Evolutionary conservation across 2,329 filamentous ascomycete species (phyloP).

Genomic region (Pseudogymnoascus sp.): DNA sequence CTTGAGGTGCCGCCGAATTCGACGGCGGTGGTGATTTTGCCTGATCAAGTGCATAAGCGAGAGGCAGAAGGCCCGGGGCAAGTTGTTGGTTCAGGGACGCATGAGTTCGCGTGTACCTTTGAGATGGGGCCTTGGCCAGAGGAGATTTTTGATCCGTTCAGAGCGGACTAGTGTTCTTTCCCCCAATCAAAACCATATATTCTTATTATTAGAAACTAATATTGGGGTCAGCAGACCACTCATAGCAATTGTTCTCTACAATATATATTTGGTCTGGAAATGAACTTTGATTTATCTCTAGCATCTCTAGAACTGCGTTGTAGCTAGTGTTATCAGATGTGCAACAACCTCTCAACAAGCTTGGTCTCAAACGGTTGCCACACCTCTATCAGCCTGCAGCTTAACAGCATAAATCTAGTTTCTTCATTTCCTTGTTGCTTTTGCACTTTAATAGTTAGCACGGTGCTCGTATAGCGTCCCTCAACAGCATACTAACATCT

Average conservation of each 20-base stretch:
- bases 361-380: neutral
- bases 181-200: too few relatives aligned
- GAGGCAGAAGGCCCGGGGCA: neutral
- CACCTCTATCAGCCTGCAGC: neutral
- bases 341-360: neutral
- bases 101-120: slow-evolving; percentile 10
- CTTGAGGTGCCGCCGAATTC: slow-evolving; percentile 20
- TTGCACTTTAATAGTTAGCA: neutral
- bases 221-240: too few relatives aligned
- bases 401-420: neutral
- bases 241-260: too few relatives aligned
- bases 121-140: slow-evolving; percentile 3
- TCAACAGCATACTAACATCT: neutral
- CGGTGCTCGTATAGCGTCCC: too few relatives aligned
- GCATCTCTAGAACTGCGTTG: neutral
- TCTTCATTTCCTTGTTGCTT: neutral
- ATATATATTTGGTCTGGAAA: neutral
- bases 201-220: too few relatives aligned
- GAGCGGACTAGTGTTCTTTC: neutral
- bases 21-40: slow-evolving; percentile 16
- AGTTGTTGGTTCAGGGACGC: slow-evolving; percentile 6
- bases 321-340: neutral
- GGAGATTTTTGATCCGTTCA: slow-evolving; percentile 5
- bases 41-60: neutral
- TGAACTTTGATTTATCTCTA: neutral